Percentiles rank a stretch among this genome's conserved stretches.
These are phyloP conservation scores for Neurospora sp. DNA, from an alignment of 495 filamentous ascomycete genomes.

Conservation along the genomic window DNA sequence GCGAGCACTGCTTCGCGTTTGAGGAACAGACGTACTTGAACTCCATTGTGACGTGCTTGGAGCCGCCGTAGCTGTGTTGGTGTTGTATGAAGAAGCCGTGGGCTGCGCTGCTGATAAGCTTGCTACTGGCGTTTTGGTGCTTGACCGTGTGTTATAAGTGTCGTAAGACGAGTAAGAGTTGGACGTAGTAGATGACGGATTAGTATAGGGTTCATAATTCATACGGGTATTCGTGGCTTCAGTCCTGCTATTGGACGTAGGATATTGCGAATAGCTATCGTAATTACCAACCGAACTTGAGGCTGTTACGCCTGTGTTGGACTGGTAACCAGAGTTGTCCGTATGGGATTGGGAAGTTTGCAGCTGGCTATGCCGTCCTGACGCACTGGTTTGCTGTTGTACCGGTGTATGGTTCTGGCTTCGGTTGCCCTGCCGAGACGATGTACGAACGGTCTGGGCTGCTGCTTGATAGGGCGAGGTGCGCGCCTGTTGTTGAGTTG, in stretches of 20 bases:
- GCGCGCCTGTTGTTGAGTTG: conserved; percentile 1
- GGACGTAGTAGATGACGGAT: conserved; percentile 3
- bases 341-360: conserved; percentile 3
- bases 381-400: conserved; percentile 3
- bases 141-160: conserved; percentile 8
- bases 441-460: conserved; percentile 12
- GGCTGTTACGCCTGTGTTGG: conserved; percentile 2
- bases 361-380: conserved; percentile 1
- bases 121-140: conserved; percentile 9
- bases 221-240: conserved; percentile 12
- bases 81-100: conserved; percentile 12
- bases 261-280: conserved; percentile 12
- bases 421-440: conserved; percentile 14
- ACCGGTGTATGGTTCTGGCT: conserved; percentile 13
- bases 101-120: conserved; percentile 10
- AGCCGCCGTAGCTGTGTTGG: conserved; percentile 6
- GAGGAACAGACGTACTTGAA: conserved; percentile 4
- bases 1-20: conserved; percentile 8
- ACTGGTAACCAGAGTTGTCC: conserved; percentile 2
- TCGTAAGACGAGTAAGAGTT: conserved; percentile 17
- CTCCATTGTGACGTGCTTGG: conserved; percentile 17
- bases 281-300: conserved; percentile 10
- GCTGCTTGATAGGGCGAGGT: conserved; percentile 10
- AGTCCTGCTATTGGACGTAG: conserved; percentile 4
- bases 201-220: conserved; percentile 17